These are phyloP conservation scores for Coelastrella sp. DNA, from an alignment of 139 green algal genomes.

Conservation along the genomic window DNA sequence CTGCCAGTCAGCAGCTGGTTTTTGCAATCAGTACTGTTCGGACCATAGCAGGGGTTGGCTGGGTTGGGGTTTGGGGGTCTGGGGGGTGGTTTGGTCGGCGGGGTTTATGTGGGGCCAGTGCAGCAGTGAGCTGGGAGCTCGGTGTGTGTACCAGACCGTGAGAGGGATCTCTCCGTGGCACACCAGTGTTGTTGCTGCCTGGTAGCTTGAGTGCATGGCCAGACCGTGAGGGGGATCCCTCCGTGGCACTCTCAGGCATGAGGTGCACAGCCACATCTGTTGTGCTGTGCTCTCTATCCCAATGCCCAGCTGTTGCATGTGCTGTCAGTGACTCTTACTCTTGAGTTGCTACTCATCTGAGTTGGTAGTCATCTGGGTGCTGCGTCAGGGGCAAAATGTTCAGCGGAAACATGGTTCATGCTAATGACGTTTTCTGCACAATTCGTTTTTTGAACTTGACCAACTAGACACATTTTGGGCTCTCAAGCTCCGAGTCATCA, in stretches of 20 bases:
- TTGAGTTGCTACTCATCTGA: no score
- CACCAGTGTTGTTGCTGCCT: background rate
- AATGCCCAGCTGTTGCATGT: background rate
- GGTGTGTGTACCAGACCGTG: conserved; percentile 7
- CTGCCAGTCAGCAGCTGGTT: background rate
- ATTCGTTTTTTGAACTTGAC: no score
- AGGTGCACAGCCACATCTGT: background rate
- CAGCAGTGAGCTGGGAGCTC: background rate
- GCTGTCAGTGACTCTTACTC: background rate
- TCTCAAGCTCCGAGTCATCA: no score
- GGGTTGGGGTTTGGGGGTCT: background rate
- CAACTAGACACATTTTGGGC: no score
- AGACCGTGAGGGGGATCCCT: background rate
- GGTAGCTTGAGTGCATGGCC: background rate
- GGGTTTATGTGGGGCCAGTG: background rate
- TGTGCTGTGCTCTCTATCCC: background rate
- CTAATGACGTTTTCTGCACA: no score
- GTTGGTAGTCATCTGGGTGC: no score
- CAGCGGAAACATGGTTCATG: no score
- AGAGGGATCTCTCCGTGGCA: conserved; percentile 15
- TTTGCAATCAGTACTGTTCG: conserved; percentile 9
- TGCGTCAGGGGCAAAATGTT: no score
- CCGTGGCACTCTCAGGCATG: background rate
- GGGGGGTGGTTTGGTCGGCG: background rate
- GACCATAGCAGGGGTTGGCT: background rate